phyloP scores from a whole-genome alignment of 2,329 filamentous ascomycete genomes.

The Nothopassalora personata region DNA sequence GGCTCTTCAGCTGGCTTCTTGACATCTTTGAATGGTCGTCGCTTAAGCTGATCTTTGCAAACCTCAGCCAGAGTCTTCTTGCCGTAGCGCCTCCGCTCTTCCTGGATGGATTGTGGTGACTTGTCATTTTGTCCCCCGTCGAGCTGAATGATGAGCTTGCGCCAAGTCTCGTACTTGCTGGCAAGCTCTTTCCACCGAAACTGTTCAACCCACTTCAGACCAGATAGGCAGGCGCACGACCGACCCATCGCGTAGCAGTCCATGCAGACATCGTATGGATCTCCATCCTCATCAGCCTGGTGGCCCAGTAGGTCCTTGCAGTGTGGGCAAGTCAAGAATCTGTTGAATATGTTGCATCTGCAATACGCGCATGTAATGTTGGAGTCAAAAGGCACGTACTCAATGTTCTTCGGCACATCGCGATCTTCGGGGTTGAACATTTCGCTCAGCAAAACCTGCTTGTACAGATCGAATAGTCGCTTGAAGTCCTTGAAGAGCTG shows the following conservation, averaged over 20 bases:
- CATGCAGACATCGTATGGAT: slow-evolving; percentile 95
- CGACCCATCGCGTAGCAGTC: slow-evolving; percentile 98
- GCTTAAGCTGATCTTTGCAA: slow-evolving; percentile 81
- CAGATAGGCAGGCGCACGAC: slow-evolving; percentile 82
- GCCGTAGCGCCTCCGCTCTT: slow-evolving; percentile 60
- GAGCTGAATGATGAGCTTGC: slow-evolving; percentile 68
- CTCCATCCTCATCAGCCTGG: slow-evolving; percentile 55
- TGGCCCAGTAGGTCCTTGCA: slow-evolving; percentile 65
- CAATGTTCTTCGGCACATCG: slow-evolving; percentile 60
- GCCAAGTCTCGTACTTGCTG: slow-evolving; percentile 76
- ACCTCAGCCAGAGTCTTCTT: slow-evolving; percentile 84
- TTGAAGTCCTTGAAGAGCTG: slow-evolving; percentile 81
- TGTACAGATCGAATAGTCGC: slow-evolving; percentile 70
- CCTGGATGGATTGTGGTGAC: slow-evolving; percentile 65
- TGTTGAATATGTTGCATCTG: slow-evolving; percentile 92
- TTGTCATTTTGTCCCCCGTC: slow-evolving; percentile 60
- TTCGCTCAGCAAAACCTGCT: slow-evolving; percentile 74
- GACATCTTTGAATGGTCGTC: slow-evolving; percentile 77
- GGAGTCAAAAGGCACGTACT: slow-evolving; percentile 77
- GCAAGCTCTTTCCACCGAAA: slow-evolving; percentile 77
- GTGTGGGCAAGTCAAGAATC: slow-evolving; percentile 85
- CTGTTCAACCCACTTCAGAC: slow-evolving; percentile 86
- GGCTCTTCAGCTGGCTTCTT: slow-evolving; percentile 51
- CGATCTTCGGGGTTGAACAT: slow-evolving; percentile 63
- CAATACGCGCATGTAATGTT: slow-evolving; percentile 96